Conservation (phyloP, 495 filamentous ascomycete genomes). For the Apiosordaria backusii region DNA sequence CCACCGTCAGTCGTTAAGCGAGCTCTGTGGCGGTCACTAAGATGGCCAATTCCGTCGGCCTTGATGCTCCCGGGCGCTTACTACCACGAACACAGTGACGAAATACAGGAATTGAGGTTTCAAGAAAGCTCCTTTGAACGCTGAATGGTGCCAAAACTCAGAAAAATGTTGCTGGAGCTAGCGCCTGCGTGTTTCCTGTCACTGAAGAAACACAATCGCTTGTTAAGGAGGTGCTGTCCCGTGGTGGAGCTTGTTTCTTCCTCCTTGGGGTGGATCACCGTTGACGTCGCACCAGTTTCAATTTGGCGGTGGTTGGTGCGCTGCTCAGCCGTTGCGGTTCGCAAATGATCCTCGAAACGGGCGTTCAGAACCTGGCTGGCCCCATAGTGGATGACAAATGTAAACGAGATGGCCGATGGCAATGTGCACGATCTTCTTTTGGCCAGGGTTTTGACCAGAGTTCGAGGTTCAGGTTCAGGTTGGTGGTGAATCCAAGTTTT, state of each 20-base stretch:
- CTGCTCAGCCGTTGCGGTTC: neutral
- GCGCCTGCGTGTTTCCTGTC: slow-evolving; percentile 5
- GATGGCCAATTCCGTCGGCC: neutral
- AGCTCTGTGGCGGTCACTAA: neutral
- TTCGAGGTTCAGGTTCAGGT: neutral
- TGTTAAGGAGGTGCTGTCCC: neutral
- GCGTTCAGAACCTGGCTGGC: neutral
- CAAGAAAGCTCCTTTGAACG: neutral
- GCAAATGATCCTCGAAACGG: slow-evolving; percentile 10
- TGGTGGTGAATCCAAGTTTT: neutral
- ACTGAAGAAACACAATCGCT: neutral
- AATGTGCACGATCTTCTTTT: neutral
- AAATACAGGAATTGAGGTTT: neutral
- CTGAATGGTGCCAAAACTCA: neutral
- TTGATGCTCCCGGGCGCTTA: slow-evolving; percentile 15
- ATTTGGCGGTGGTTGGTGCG: slow-evolving; percentile 4
- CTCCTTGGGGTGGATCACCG: neutral
- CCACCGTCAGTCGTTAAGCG: neutral
- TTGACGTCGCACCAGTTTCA: slow-evolving; percentile 1
- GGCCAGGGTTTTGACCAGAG: neutral
- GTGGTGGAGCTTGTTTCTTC: neutral
- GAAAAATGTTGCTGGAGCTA: no score
- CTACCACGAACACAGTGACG: neutral
- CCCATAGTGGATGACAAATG: neutral
- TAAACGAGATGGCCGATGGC: neutral